Percentiles rank a stretch among this genome's conserved stretches.
Evolutionary conservation across 306 rosid genomes (phyloP).

Genomic region (Sicyos edulis): DNA sequence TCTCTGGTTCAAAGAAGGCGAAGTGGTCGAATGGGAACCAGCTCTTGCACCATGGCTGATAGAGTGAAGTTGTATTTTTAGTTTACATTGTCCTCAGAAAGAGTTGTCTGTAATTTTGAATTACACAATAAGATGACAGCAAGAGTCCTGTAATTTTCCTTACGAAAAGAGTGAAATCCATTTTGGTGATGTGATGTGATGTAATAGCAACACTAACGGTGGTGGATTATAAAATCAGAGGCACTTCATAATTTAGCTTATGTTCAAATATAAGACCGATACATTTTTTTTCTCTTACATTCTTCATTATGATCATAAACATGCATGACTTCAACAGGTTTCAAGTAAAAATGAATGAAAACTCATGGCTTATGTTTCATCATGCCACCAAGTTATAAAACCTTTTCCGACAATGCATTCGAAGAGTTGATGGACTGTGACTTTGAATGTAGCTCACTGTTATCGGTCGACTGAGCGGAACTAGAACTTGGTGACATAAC

Average conservation of each 20-base stretch:
- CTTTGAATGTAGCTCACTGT: slow-evolving; percentile 21
- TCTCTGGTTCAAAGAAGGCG: slow-evolving; percentile 94
- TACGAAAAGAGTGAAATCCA: background rate
- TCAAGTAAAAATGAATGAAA: background rate
- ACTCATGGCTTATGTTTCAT: too few species aligned
- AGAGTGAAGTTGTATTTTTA: slow-evolving; percentile 37
- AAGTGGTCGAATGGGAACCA: slow-evolving; percentile 68
- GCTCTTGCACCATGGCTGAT: slow-evolving; percentile 65
- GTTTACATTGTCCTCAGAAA: background rate
- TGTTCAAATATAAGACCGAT: background rate
- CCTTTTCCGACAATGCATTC: background rate
- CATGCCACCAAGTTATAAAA: background rate
- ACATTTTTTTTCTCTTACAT: background rate
- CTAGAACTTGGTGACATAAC: slow-evolving; percentile 31
- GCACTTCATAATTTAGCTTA: background rate
- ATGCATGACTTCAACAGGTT: slow-evolving; percentile 8
- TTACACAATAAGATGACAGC: background rate
- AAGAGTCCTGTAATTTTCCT: slow-evolving; percentile 13
- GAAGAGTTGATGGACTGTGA: slow-evolving; percentile 27
- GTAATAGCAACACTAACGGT: background rate
- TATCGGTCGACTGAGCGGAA: slow-evolving; percentile 23
- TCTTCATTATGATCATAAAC: background rate
- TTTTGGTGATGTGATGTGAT: background rate
- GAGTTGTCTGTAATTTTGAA: slow-evolving; percentile 3
- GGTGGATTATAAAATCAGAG: background rate